A percentile compares a stretch with the other conserved stretches of the same genome.
Evolutionary conservation across 208 protist species (phyloP).

Genomic region (Acanthamoeba lenticulata): DNA sequence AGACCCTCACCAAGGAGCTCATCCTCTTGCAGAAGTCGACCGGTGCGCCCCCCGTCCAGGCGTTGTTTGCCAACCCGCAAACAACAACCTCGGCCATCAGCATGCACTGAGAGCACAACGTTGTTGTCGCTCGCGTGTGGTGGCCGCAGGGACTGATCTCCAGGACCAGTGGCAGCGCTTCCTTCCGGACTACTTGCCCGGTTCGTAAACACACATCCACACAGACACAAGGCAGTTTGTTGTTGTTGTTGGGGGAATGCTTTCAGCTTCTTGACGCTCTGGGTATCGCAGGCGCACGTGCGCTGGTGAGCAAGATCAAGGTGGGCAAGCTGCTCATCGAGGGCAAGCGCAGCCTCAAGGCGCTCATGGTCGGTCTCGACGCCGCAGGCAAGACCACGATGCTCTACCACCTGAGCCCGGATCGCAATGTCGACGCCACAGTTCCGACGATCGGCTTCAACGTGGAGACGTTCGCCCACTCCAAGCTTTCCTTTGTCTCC

Average conservation of each 20-base stretch:
- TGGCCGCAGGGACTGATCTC: too few relatives aligned
- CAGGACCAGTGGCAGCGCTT: too few relatives aligned
- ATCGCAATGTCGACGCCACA: constrained; percentile 78
- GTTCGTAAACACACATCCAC: too few relatives aligned
- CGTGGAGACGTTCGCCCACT: constrained; percentile 93
- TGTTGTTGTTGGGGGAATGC: too few relatives aligned
- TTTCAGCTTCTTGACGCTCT: too few relatives aligned
- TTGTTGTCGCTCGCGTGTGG: too few relatives aligned
- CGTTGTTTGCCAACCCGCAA: too few relatives aligned
- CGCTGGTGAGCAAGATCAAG: neutral
- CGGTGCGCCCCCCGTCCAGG: too few relatives aligned
- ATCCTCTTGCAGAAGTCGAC: neutral
- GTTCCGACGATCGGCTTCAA: constrained; percentile 79
- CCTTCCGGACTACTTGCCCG: too few relatives aligned
- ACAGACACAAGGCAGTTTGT: too few relatives aligned
- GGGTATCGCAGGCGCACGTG: neutral
- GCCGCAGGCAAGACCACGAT: constrained; percentile 96
- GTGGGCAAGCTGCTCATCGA: constrained; percentile 74
- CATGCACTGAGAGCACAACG: too few relatives aligned
- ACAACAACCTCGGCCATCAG: too few relatives aligned
- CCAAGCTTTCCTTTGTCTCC: constrained; percentile 97
- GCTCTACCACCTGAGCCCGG: constrained; percentile 80
- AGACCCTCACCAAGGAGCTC: neutral
- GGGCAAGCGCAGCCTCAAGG: constrained; percentile 95
- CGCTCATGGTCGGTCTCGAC: constrained; percentile 98